These are phyloP conservation scores for Pichia thaimueangensis DNA, from an alignment of 805 yeast species.

Conservation along the genomic window DNA sequence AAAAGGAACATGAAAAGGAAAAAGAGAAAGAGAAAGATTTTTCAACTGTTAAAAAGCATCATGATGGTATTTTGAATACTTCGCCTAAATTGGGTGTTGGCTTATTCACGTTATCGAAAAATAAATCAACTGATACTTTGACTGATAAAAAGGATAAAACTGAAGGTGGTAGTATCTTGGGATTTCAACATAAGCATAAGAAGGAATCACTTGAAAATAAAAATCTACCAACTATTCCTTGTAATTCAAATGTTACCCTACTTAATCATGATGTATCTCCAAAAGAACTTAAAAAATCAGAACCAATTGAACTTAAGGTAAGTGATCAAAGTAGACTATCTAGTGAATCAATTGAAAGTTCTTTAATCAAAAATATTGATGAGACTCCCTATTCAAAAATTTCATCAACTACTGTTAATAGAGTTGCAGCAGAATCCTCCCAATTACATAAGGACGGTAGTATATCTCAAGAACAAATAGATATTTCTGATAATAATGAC, in stretches of 20 bases:
- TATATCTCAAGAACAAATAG: too few species aligned
- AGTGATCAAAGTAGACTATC: not conserved
- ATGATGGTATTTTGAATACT: not conserved
- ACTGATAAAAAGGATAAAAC: slow-evolving; percentile 1
- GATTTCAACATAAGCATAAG: not conserved
- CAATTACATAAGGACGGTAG: too few species aligned
- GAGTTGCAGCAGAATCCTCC: too few species aligned
- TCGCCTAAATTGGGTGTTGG: slow-evolving; percentile 11
- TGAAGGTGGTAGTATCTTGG: not conserved
- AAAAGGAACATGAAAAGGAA: slow-evolving; percentile 2
- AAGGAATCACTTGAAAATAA: not conserved
- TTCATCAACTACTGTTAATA: too few species aligned
- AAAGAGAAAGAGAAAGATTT: not conserved
- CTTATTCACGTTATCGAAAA: slow-evolving; percentile 4
- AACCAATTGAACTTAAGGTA: not conserved
- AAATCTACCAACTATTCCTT: too few species aligned
- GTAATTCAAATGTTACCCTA: not conserved
- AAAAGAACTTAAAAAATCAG: not conserved
- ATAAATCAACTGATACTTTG: slow-evolving; percentile 9
- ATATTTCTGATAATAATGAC: too few species aligned
- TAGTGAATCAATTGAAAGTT: not conserved
- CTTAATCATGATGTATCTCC: not conserved
- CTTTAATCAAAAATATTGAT: not conserved
- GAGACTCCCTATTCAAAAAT: not conserved
- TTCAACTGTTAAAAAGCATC: not conserved